These are phyloP conservation scores for Globisporangium emineosum DNA, from an alignment of 352 stramenopile species.

Conservation along the genomic window DNA sequence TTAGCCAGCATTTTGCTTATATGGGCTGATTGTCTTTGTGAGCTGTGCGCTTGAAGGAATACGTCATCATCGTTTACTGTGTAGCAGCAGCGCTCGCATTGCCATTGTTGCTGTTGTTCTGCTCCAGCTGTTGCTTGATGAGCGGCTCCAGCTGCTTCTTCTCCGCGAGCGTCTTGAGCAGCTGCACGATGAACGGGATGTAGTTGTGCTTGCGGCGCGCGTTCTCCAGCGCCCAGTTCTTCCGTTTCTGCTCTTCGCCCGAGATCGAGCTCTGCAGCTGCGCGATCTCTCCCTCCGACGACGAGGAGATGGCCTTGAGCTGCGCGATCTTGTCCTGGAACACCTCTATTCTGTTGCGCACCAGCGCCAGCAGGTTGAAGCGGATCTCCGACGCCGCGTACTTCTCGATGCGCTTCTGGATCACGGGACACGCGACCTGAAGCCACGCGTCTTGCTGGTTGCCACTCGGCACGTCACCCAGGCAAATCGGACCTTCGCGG, in stretches of 20 bases:
- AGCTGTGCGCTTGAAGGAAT: not conserved
- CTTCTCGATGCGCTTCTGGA: conserved; percentile 92
- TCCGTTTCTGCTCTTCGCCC: conserved; percentile 64
- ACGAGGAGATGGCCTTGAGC: conserved; percentile 21
- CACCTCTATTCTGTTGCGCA: conserved; percentile 76
- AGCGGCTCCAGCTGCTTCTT: conserved; percentile 84
- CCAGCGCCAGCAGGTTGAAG: conserved; percentile 96
- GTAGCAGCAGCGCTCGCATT: conserved; percentile 20
- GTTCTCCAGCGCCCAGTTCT: conserved; percentile 89
- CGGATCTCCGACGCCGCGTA: conserved; percentile 91
- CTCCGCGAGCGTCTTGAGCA: conserved; percentile 92
- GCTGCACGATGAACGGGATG: conserved; percentile 92
- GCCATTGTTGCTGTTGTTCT: conserved; percentile 14
- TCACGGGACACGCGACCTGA: conserved; percentile 85
- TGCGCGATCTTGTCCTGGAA: conserved; percentile 43
- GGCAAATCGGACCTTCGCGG: conserved; percentile 82
- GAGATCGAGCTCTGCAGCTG: conserved; percentile 55
- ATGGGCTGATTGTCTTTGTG: too few relatives aligned
- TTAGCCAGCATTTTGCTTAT: not conserved
- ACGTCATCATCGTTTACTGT: conserved; percentile 8
- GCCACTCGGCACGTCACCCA: conserved; percentile 55
- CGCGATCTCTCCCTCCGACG: conserved; percentile 31
- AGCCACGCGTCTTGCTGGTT: conserved; percentile 74
- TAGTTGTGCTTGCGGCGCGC: conserved; percentile 95
- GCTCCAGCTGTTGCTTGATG: conserved; percentile 62